Evolutionary conservation across 2,329 filamentous ascomycete species (phyloP).

Genomic region (Hymenoscyphus scutula): DNA sequence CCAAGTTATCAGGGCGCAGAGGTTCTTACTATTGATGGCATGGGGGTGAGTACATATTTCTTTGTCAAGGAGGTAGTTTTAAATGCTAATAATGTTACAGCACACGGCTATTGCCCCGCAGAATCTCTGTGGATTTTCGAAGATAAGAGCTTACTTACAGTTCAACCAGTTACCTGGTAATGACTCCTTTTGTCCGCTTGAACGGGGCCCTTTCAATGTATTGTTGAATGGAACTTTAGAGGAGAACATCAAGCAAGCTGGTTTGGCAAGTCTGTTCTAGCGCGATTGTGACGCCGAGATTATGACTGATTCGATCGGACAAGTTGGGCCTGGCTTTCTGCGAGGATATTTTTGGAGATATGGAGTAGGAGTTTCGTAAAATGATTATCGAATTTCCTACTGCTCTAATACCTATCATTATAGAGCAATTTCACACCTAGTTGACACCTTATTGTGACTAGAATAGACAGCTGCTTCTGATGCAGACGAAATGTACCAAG

Average conservation of each 20-base stretch:
- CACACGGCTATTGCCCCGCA: neutral
- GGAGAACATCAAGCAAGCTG: conserved; percentile 9
- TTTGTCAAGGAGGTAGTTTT: neutral
- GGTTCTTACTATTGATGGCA: neutral
- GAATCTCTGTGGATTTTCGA: neutral
- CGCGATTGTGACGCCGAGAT: too few relatives aligned
- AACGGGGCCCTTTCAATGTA: conserved; percentile 6
- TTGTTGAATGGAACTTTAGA: conserved; percentile 10
- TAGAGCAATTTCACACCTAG: too few relatives aligned
- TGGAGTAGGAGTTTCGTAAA: too few relatives aligned
- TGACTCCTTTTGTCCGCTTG: neutral
- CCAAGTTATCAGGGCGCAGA: neutral
- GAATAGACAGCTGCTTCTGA: too few relatives aligned
- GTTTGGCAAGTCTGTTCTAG: neutral
- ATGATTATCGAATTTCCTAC: too few relatives aligned
- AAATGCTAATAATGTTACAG: neutral
- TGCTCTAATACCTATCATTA: too few relatives aligned
- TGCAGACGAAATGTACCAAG: too few relatives aligned
- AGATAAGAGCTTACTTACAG: neutral
- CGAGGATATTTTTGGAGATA: too few relatives aligned
- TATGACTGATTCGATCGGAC: too few relatives aligned
- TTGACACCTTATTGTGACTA: too few relatives aligned
- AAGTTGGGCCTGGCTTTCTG: too few relatives aligned
- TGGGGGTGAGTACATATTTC: neutral
- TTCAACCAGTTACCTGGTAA: neutral